Evolutionary conservation across 345 rosid genomes (phyloP).

Genomic region (Ceriops tagal): DNA sequence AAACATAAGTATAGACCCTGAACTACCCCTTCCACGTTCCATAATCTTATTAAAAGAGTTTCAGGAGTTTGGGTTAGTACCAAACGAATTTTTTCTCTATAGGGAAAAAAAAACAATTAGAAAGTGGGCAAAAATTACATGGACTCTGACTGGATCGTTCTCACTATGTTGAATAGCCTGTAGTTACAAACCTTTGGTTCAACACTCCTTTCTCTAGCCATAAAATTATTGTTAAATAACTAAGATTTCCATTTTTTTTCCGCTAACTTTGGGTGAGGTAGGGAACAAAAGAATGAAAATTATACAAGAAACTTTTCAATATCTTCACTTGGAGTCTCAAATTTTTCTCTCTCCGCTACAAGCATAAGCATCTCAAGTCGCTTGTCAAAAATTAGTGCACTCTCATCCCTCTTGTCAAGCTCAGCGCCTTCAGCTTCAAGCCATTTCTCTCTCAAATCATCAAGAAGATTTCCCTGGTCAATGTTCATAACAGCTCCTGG

Average conservation of each 20-base stretch:
- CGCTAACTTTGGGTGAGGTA: neutral
- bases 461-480: slow-evolving; percentile 81
- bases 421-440: slow-evolving; percentile 96
- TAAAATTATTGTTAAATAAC: neutral
- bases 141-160: neutral
- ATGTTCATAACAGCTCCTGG: slow-evolving; percentile 68
- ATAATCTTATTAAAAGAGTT: too few species aligned
- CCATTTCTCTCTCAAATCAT: slow-evolving; percentile 95
- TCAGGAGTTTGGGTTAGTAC: too few species aligned
- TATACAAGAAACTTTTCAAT: slow-evolving; percentile 23
- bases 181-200: neutral
- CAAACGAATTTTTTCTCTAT: too few species aligned
- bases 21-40: too few species aligned
- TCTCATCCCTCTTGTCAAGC: slow-evolving; percentile 96
- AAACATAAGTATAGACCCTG: too few species aligned
- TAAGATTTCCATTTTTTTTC: neutral
- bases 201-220: neutral
- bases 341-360: slow-evolving; percentile 66
- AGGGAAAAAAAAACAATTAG: neutral
- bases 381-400: slow-evolving; percentile 78
- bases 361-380: slow-evolving; percentile 82
- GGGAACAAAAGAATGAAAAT: slow-evolving; percentile 4
- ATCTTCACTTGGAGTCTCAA: slow-evolving; percentile 23
- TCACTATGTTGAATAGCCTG: neutral
- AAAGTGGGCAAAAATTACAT: neutral